Evolutionary conservation across 2,329 filamentous ascomycete genomes (phyloP), one percentile per base, ranked within the genome.

Genomic region (Cordyceps sp.): DNA sequence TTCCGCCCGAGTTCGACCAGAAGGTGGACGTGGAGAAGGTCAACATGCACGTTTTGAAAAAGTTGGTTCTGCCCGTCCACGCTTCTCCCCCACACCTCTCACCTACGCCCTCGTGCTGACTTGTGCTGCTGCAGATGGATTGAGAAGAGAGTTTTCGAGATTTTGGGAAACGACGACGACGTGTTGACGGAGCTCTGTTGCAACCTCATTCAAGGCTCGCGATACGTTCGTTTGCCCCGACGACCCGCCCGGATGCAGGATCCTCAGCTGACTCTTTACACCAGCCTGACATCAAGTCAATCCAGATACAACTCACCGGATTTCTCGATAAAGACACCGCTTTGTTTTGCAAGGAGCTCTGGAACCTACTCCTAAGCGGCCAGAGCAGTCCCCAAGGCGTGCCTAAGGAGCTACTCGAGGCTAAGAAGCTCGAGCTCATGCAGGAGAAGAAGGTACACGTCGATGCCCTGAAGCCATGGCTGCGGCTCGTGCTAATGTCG

Each of bases 401-500:
- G 10, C 88, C 90, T 0, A 88, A 93, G 54, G 86, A 94, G 55
- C 65, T 98, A 26, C 61, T 98, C 3, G 90, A 98, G 52, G 86
- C 88, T 1, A 98, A 98, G 64, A 98, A 96, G 58, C 61, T 82
- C 28, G 90, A 98, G 55, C 63, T 98, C 30, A 83, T 90, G 39
- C 84, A 94, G 55, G 85, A 94, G 57, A 93, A 93, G 77, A 88
- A n/a, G n/a, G n/a, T n/a, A n/a, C n/a, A n/a, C n/a, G n/a, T n/a
- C n/a, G n/a, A n/a, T n/a, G n/a, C n/a, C n/a, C n/a, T n/a, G n/a
- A n/a, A n/a, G n/a, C n/a, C n/a, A n/a, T n/a, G n/a, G n/a, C n/a
- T n/a, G n/a, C n/a, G n/a, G n/a, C n/a, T n/a, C n/a, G n/a, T 4
- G 6, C 17, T 34, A 30, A 10, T 5, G 37, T 44, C 16, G 40